Percentiles rank a stretch among this genome's conserved stretches.
These are phyloP conservation scores for Skeletonema menzelii DNA, from an alignment of 108 stramenopile genomes.

Conservation along the genomic window DNA sequence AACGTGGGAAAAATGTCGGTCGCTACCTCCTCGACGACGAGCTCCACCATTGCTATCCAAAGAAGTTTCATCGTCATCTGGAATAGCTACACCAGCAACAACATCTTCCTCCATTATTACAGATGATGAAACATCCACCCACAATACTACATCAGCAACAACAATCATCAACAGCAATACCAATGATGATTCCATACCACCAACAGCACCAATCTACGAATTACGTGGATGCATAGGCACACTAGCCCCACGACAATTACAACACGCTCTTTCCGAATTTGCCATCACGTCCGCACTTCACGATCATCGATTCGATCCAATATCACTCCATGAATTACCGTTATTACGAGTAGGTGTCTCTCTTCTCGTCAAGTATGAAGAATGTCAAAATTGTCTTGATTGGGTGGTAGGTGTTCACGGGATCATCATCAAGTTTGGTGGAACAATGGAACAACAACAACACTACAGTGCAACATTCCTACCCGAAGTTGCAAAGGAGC, in stretches of 20 bases:
- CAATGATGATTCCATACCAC: background rate
- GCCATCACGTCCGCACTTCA: conserved; percentile 63
- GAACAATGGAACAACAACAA: conserved; percentile 4
- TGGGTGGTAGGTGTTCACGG: conserved; percentile 83
- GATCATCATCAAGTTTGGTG: conserved; percentile 63
- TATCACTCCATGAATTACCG: conserved; percentile 51
- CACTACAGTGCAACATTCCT: conserved; percentile 63
- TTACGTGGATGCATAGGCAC: conserved; percentile 82
- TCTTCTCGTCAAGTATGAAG: conserved; percentile 72
- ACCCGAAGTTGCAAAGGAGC: conserved; percentile 77
- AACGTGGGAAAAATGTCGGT: conserved; percentile 72
- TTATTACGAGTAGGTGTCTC: conserved; percentile 69
- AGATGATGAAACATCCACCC: conserved; percentile 12
- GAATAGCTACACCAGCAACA: conserved; percentile 2
- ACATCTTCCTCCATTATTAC: conserved; percentile 21
- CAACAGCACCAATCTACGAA: conserved; percentile 33
- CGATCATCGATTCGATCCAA: conserved; percentile 73
- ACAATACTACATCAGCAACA: background rate
- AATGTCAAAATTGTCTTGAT: conserved; percentile 59
- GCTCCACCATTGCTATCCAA: background rate
- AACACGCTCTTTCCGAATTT: conserved; percentile 62
- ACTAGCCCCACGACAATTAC: conserved; percentile 50
- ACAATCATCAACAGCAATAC: background rate
- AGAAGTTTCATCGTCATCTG: background rate
- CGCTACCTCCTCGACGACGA: background rate